A percentile compares a stretch with the other conserved stretches of the same genome.
Conservation (phyloP, 140 eudicot species). For the Oenanthe javanica region DNA sequence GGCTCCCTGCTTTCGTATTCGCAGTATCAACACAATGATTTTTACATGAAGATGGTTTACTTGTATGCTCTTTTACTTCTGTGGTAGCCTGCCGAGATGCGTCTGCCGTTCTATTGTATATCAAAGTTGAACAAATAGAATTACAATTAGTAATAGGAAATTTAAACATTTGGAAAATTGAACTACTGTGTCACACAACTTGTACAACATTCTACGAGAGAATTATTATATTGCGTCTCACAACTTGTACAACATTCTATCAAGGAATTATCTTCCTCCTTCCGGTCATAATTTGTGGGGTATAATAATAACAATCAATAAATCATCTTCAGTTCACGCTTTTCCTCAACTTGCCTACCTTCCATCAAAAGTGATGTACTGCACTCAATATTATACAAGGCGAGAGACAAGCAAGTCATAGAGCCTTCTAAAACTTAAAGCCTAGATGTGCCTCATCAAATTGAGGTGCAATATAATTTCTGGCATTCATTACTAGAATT, state of each 20-base stretch:
- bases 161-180: background rate
- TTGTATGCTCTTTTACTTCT: background rate
- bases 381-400: background rate
- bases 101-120: conserved; percentile 15
- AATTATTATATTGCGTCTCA: background rate
- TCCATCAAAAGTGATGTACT: background rate
- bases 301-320: background rate
- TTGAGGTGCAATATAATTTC: background rate
- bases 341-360: background rate
- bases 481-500: background rate
- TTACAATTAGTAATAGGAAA: background rate
- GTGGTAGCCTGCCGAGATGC: background rate
- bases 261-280: background rate
- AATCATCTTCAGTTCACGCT: background rate
- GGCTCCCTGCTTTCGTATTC: conserved; percentile 6
- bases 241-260: background rate
- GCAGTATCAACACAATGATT: conserved; percentile 9
- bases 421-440: background rate
- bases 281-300: background rate
- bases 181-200: background rate
- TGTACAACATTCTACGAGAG: background rate
- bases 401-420: background rate
- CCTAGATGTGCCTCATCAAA: background rate
- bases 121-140: background rate
- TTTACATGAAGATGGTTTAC: background rate